These are phyloP conservation scores for Aspergillus funiculosus DNA, from an alignment of 495 filamentous ascomycete species.

Conservation along the genomic window DNA sequence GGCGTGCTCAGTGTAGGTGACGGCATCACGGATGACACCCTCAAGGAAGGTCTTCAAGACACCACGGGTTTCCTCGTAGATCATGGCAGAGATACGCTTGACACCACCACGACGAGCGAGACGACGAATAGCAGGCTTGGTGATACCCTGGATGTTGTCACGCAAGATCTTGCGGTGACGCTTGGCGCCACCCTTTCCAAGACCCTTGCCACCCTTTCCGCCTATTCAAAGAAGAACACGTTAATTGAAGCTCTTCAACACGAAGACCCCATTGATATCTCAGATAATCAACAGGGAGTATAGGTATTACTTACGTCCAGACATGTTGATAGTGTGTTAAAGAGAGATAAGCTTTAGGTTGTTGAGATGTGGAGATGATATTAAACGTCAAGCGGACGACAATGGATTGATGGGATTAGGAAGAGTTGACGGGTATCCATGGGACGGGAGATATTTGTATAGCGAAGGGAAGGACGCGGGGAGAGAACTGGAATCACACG, in stretches of 20 bases:
- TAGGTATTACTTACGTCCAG: conserved; percentile 56
- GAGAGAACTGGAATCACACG: conserved; percentile 38
- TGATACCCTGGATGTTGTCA: conserved; percentile 99
- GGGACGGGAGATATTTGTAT: conserved; percentile 47
- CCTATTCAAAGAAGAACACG: conserved; percentile 48
- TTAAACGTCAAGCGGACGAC: conserved; percentile 35
- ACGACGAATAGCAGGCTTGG: conserved; percentile 99
- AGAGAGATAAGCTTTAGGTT: conserved; percentile 16
- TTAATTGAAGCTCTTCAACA: conserved; percentile 26
- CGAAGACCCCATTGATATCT: conserved; percentile 1
- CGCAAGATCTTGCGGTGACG: conserved; percentile 98
- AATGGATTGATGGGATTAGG: conserved; percentile 42
- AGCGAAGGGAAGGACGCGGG: conserved; percentile 25
- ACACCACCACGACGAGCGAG: conserved; percentile 99
- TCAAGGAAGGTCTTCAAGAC: conserved; percentile 99
- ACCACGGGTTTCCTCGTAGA: conserved; percentile 99
- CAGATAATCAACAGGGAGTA: no score
- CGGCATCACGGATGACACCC: conserved; percentile 98
- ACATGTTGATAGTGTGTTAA: conserved; percentile 48
- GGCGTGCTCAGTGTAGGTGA: conserved; percentile 98
- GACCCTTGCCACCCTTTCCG: conserved; percentile 97
- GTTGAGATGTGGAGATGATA: conserved; percentile 29
- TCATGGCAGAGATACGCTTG: conserved; percentile 98
- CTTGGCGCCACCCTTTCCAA: conserved; percentile 91
- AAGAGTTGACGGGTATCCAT: conserved; percentile 24